phyloP scores from a whole-genome alignment of 2,329 filamentous ascomycete species.

The Juglanconis juglandina region DNA sequence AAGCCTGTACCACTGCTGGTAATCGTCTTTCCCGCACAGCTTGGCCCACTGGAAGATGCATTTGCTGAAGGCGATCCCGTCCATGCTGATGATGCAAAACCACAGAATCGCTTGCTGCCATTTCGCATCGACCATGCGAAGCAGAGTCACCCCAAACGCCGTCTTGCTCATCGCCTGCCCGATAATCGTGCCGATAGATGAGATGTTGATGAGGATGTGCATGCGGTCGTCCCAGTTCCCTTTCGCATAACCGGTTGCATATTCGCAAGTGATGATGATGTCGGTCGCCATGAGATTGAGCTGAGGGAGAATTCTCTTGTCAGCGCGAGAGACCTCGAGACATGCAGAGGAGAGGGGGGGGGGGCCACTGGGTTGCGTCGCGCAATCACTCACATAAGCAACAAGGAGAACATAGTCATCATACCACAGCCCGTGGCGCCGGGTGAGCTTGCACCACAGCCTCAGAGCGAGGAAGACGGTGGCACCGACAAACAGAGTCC shows the following conservation, averaged over 20 bases:
- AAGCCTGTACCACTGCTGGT: constrained; percentile 45
- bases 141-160: constrained; percentile 35
- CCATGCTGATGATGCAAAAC: constrained; percentile 49
- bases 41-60: constrained; percentile 48
- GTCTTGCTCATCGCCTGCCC: constrained; percentile 35
- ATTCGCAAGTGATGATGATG: constrained; percentile 42
- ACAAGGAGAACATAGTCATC: constrained; percentile 36
- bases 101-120: constrained; percentile 42
- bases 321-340: background rate
- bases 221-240: constrained; percentile 48
- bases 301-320: constrained; percentile 24
- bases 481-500: constrained; percentile 31
- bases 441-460: constrained; percentile 33
- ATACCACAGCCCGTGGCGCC: constrained; percentile 36
- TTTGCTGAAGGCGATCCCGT: constrained; percentile 44
- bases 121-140: constrained; percentile 38
- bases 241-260: constrained; percentile 45
- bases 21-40: constrained; percentile 38
- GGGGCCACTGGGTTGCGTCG: background rate
- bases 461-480: constrained; percentile 29
- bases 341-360: background rate
- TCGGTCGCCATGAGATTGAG: constrained; percentile 42
- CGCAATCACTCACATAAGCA: constrained; percentile 30
- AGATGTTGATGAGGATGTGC: constrained; percentile 49
- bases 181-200: constrained; percentile 34